Evolutionary conservation across 805 yeast genomes (phyloP).

Genomic region (Zygoascus tannicola): DNA sequence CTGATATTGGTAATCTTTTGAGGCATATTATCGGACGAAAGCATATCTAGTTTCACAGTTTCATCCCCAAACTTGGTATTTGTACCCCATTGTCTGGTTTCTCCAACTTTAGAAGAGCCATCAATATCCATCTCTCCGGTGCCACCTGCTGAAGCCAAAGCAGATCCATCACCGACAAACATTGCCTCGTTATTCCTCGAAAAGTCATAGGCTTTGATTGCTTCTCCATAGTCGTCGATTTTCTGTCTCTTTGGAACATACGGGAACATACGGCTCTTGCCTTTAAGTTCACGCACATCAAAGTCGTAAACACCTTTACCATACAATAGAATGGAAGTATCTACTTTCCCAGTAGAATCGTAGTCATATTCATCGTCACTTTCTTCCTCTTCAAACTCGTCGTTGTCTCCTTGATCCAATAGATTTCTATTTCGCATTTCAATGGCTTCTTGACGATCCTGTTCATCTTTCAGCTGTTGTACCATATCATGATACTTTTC

Average conservation of each 20-base stretch:
- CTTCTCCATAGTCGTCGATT: conserved; percentile 81
- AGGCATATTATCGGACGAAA: conserved; percentile 36
- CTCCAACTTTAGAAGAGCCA: conserved; percentile 26
- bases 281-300: conserved; percentile 41
- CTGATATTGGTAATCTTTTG: conserved; percentile 32
- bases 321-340: conserved; percentile 20
- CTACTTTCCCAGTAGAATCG: conserved; percentile 20
- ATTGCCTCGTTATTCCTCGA: conserved; percentile 26
- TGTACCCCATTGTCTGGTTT: conserved; percentile 30
- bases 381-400: conserved; percentile 18
- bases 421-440: conserved; percentile 32
- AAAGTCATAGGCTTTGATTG: conserved; percentile 58
- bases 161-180: conserved; percentile 1
- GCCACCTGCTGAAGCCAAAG: neutral
- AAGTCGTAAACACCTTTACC: conserved; percentile 37
- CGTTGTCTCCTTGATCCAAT: conserved; percentile 29
- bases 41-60: conserved; percentile 40
- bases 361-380: conserved; percentile 25
- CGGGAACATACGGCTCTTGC: conserved; percentile 63
- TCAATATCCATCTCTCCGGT: conserved; percentile 12
- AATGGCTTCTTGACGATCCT: conserved; percentile 25
- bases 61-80: conserved; percentile 25
- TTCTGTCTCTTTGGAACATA: conserved; percentile 48
- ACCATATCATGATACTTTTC: conserved; percentile 20
- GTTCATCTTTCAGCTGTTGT: conserved; percentile 18